Base-by-base conservation (phyloP, 164 flowering plant species). In the Vitis riparia region DNA sequence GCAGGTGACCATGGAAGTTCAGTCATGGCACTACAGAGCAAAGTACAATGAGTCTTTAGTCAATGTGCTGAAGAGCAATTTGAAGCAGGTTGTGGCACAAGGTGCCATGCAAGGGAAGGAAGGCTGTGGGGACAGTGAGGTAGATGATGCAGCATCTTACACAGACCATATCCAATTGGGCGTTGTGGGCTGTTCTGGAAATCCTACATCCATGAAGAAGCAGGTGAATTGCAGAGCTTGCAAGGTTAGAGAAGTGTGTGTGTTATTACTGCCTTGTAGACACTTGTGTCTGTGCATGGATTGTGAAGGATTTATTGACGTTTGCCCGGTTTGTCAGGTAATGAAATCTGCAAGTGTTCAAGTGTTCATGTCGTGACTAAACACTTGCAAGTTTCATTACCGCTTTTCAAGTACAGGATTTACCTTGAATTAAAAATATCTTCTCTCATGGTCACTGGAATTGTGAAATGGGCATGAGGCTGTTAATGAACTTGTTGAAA, bases 221-320 rank as follows among this genome's bases (percentile, higher is more conserved):
- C 77, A 72, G 59, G 76, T 81, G 79, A 66, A 51, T 59, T 92
- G 97, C 77, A 80, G 75, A 70, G 79, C 83, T 8, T 90, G 97
- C 84, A 85, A 75, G 55, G 53, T 56, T 19, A 86, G 84, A 71
- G 95, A 86, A 77, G 92, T 85, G 14, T 79, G 81, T 23, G 61
- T 87, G 14, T 73, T 92, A 78, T 66, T 90, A 65, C 72, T 85
- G 77, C 97, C 97, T 29, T 92, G 97, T 72, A 77, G 95, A 62
- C 97, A 92, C 67, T 68, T 92, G 64, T 86, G 97, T 74, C 66
- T 92, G 71, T 92, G 97, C 71, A 85, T 68, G 71, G 89, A 83
- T 48, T 92, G 95, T 62, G 92, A 83, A 29, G 85, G 63, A 63
- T 82, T 84, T 68, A 79, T 85, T 10, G 77, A 77, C 10, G 75